Conservation (phyloP, 768 basidiomycete genomes). For the Suillus americanus region DNA sequence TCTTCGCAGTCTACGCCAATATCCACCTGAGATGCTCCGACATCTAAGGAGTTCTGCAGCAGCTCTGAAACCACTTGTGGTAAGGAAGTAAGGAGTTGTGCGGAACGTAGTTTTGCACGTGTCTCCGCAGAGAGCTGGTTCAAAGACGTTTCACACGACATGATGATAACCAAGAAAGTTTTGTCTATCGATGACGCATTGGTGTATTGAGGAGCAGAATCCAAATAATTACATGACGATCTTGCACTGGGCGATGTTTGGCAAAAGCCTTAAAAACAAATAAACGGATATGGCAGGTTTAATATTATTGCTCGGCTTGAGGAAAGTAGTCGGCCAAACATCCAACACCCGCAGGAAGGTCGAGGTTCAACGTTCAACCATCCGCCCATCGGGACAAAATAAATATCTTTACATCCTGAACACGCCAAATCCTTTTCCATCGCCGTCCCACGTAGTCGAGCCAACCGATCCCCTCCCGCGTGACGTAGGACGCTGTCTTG, state of each 20-base stretch:
- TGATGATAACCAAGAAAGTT: constrained; percentile 1
- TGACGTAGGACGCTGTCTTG: constrained; percentile 37
- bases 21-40: constrained; percentile 65
- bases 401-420: constrained; percentile 73
- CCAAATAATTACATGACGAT: not conserved
- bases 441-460: constrained; percentile 69
- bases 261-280: constrained; percentile 21
- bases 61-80: constrained; percentile 82
- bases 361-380: not conserved
- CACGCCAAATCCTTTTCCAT: constrained; percentile 76
- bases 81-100: constrained; percentile 81
- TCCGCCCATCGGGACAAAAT: not conserved
- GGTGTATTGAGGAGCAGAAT: not conserved
- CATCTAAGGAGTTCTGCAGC: constrained; percentile 88
- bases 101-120: constrained; percentile 72
- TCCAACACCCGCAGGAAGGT: not conserved
- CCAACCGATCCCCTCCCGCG: constrained; percentile 7
- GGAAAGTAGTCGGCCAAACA: not conserved
- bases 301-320: not conserved
- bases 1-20: constrained; percentile 71
- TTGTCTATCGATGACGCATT: not conserved
- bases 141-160: constrained; percentile 22
- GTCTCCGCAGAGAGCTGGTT: constrained; percentile 59
- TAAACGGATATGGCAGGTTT: constrained; percentile 24
- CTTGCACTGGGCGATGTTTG: constrained; percentile 20